Evolutionary conservation across 2,329 filamentous ascomycete species (phyloP), one percentile per base, ranked within the genome.

Genomic region (Graphilbum sp.): DNA sequence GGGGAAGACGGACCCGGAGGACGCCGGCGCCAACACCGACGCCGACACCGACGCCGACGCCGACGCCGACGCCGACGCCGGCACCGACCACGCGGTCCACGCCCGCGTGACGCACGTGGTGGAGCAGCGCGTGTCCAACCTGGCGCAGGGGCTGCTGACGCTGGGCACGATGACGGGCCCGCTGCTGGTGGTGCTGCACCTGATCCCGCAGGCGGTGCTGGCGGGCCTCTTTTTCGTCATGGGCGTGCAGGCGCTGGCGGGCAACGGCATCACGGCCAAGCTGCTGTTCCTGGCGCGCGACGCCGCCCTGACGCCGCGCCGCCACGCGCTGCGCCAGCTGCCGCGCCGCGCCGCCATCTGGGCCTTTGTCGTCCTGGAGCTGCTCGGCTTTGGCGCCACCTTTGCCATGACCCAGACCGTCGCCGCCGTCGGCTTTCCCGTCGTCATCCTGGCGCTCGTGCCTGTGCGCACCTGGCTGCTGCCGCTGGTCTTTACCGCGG

Each of bases 171-270:
- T 87, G 79, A 71, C 74, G 1, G 76, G 77, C 0, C 82, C 82
- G 0, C 62, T 88, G 2, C 69, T 88, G 1, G 60, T 76, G 17
- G 79, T 86, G 15, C 62, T 88, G 10, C 77, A 85, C 49, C 67
- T 85, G 10, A 82, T 88, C 46, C 83, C 82, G 0, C 80, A 86
- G 51, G 80, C 76, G 42, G 80, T 87, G 2, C 68, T 88, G 39
- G 82, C 81, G 0, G 82, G 82, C 0, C 66, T 88, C 20, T 88
- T 88, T 64, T 87, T 87, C 58, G 71, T 85, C 52, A 87, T 88
- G 82, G 82, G 81, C 32, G 66, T 83, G 43, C 79, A 87, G 58
- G 81, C 81, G 3, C 70, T 88, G 24, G 69, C 76, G 51, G 76
- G 61, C 19, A 88, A 88, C 52, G 81, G 81, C 18, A 83, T 88